Conservation (phyloP, 2,329 filamentous ascomycete species). For the Neonectria sp. region DNA sequence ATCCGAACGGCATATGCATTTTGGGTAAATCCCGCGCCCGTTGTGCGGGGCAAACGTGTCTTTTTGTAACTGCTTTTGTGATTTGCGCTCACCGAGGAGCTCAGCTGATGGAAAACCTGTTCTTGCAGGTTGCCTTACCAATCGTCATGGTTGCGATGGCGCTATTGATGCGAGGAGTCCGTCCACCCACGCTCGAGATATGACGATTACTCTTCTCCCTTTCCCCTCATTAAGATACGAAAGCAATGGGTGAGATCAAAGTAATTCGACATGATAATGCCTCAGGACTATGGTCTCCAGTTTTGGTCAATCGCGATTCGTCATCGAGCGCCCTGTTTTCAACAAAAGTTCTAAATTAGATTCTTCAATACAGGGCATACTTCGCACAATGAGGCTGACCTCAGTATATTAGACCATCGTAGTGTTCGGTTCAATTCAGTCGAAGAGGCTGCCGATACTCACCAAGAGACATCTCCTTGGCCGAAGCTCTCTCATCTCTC, state of each 20-base stretch:
- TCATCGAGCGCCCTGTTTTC: slow-evolving; percentile 6
- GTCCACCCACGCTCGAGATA: not conserved
- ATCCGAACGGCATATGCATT: not conserved
- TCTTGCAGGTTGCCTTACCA: slow-evolving; percentile 4
- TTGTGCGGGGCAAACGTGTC: no score
- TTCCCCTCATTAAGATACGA: not conserved
- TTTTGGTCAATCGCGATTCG: not conserved
- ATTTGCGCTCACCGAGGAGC: not conserved
- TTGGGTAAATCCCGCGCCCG: not conserved
- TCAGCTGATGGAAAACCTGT: not conserved
- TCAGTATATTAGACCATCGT: not conserved
- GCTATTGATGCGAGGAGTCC: not conserved
- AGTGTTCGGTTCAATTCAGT: not conserved
- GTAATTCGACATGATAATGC: no score
- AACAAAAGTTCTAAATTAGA: not conserved
- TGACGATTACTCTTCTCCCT: not conserved
- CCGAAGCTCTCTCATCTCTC: not conserved
- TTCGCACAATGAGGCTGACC: not conserved
- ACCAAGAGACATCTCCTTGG: no score
- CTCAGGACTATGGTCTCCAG: not conserved
- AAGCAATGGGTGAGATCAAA: no score
- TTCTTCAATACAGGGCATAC: not conserved
- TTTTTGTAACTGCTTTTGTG: not conserved
- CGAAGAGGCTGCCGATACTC: no score
- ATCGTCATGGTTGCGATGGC: not conserved